phyloP scores from a whole-genome alignment of 2,329 filamentous ascomycete genomes.

The Paecilomyces sp. region DNA sequence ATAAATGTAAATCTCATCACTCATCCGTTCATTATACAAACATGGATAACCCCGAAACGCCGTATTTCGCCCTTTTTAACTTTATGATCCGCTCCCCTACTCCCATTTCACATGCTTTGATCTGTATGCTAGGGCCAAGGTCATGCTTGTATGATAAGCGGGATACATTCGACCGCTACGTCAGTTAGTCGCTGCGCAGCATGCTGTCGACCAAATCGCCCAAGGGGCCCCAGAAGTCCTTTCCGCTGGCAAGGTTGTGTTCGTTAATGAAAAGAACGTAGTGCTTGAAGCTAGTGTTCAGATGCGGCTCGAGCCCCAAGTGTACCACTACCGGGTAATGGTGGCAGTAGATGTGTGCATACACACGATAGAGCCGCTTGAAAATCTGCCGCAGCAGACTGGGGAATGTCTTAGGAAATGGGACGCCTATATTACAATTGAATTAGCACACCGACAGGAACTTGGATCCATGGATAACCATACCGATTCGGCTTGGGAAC shows the following conservation, averaged over 20 bases:
- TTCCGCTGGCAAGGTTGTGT: slow-evolving; percentile 82
- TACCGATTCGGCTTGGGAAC: slow-evolving; percentile 88
- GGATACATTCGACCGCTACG: background rate
- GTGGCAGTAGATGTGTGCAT: slow-evolving; percentile 99
- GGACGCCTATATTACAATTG: slow-evolving; percentile 56
- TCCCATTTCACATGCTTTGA: background rate
- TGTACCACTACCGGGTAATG: slow-evolving; percentile 97
- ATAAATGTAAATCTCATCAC: background rate
- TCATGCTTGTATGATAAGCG: background rate
- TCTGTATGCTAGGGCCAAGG: background rate
- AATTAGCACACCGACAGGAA: background rate
- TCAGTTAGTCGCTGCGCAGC: slow-evolving; percentile 73
- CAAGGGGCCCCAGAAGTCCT: slow-evolving; percentile 94
- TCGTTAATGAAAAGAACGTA: slow-evolving; percentile 98
- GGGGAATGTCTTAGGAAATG: slow-evolving; percentile 90
- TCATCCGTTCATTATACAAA: background rate
- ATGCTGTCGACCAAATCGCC: slow-evolving; percentile 97
- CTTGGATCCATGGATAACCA: slow-evolving; percentile 9
- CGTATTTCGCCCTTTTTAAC: background rate
- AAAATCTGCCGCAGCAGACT: slow-evolving; percentile 89
- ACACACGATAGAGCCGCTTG: slow-evolving; percentile 97
- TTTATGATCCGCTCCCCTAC: background rate
- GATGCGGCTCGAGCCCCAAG: slow-evolving; percentile 88
- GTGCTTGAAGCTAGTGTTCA: slow-evolving; percentile 99
- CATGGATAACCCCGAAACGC: background rate